Evolutionary conservation across 208 protist genomes (phyloP).

Genomic region (Acanthamoeba triangularis): DNA sequence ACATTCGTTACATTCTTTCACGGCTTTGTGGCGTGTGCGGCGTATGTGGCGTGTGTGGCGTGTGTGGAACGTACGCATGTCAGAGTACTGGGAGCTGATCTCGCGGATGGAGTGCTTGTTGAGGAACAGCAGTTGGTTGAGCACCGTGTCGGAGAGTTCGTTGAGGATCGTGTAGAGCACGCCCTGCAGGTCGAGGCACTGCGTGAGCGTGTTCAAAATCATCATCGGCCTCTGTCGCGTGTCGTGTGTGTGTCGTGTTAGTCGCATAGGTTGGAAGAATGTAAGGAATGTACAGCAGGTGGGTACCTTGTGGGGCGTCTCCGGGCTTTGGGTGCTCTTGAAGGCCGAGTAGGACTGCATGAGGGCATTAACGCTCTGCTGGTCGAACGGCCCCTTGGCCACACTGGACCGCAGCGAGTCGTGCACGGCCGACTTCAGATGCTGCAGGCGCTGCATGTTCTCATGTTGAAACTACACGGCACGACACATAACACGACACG

Average conservation of each 20-base stretch:
- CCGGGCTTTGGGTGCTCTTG: slow-evolving; percentile 8
- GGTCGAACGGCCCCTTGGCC: background rate
- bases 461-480: background rate
- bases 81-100: slow-evolving; percentile 15
- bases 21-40: background rate
- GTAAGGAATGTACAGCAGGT: background rate
- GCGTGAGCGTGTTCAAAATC: slow-evolving; percentile 58
- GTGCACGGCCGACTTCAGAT: background rate
- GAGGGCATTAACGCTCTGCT: slow-evolving; percentile 5
- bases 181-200: slow-evolving; percentile 53
- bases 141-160: slow-evolving; percentile 45
- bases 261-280: background rate
- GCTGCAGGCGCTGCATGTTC: slow-evolving; percentile 14
- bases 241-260: background rate
- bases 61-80: background rate
- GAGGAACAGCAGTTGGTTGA: slow-evolving; percentile 68
- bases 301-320: background rate
- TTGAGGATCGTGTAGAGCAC: slow-evolving; percentile 54
- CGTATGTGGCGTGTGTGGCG: background rate
- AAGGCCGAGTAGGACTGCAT: slow-evolving; percentile 41
- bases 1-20: background rate
- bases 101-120: slow-evolving; percentile 63
- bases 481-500: background rate
- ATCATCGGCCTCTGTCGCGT: slow-evolving; percentile 21
- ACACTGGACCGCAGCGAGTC: slow-evolving; percentile 1